Evolutionary conservation across 768 basidiomycete species (phyloP).

Genomic region (Termitomyces sp.): DNA sequence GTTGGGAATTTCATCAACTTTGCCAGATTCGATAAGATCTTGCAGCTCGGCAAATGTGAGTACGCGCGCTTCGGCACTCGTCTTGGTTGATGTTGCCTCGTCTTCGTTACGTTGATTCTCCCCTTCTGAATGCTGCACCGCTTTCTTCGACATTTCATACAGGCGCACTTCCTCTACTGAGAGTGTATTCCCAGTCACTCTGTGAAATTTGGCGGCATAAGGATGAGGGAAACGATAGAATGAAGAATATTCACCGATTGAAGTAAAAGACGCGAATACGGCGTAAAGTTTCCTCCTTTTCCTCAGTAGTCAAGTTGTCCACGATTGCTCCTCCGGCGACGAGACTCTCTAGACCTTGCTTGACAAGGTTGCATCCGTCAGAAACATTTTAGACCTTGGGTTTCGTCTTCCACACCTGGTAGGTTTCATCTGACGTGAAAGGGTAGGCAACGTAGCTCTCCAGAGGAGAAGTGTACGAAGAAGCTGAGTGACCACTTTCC

Average conservation of each 20-base stretch:
- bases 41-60: constrained; percentile 68
- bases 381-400: not conserved
- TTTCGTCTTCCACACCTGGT: constrained; percentile 41
- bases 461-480: constrained; percentile 1
- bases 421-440: constrained; percentile 53
- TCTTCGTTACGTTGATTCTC: not conserved
- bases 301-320: constrained; percentile 27
- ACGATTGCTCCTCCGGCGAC: constrained; percentile 36
- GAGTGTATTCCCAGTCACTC: constrained; percentile 36
- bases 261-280: constrained; percentile 68
- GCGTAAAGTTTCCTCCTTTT: constrained; percentile 43
- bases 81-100: not conserved
- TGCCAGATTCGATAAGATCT: constrained; percentile 65
- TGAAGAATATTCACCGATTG: constrained; percentile 40
- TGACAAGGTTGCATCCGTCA: constrained; percentile 19
- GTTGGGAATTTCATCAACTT: constrained; percentile 70
- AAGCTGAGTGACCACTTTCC: not conserved
- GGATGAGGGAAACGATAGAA: not conserved
- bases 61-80: constrained; percentile 30
- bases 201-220: constrained; percentile 9
- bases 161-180: constrained; percentile 36
- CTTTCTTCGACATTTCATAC: constrained; percentile 22
- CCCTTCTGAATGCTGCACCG: not conserved
- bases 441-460: constrained; percentile 37
- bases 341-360: constrained; percentile 66